Percentiles rank a stretch among this genome's conserved stretches.
Conservation (phyloP, 2,329 filamentous ascomycete species). For the Pseudogymnoascus destructans region DNA sequence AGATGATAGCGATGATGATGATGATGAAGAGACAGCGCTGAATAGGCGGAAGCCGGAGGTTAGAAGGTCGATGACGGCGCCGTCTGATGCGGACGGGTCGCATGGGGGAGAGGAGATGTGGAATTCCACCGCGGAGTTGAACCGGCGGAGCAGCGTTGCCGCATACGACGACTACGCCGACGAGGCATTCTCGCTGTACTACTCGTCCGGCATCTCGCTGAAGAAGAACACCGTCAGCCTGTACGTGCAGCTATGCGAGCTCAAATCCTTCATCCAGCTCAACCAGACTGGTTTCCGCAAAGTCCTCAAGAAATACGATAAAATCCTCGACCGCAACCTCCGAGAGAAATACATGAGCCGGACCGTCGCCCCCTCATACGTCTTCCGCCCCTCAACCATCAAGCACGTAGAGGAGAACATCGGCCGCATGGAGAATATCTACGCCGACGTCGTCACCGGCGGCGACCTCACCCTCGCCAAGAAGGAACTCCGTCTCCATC, state of each 20-base stretch:
- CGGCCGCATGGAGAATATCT: conserved; percentile 60
- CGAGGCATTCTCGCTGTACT: conserved; percentile 53
- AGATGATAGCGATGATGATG: conserved; percentile 54
- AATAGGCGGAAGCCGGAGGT: conserved; percentile 21
- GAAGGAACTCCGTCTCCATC: conserved; percentile 75
- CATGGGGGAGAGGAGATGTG: conserved; percentile 39
- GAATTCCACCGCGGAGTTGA: conserved; percentile 46
- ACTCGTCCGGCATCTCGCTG: conserved; percentile 64
- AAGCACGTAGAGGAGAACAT: conserved; percentile 59
- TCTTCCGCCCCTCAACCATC: conserved; percentile 65
- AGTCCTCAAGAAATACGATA: conserved; percentile 97
- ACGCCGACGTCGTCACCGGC: conserved; percentile 68
- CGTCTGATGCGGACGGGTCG: conserved; percentile 16
- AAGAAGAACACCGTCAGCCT: conserved; percentile 82
- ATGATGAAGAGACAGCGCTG: conserved; percentile 43
- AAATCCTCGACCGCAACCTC: conserved; percentile 74
- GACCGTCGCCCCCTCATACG: conserved; percentile 64
- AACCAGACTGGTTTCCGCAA: conserved; percentile 96
- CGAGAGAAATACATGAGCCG: conserved; percentile 63
- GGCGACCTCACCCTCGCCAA: conserved; percentile 66
- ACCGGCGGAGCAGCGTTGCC: conserved; percentile 44
- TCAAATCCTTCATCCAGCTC: conserved; percentile 90
- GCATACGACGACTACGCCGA: conserved; percentile 70
- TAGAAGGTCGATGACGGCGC: conserved; percentile 25
- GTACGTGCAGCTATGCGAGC: conserved; percentile 86